Base-by-base conservation (phyloP, 202 grass and related monocot species). In the Schoenoplectus tabernaemontani region DNA sequence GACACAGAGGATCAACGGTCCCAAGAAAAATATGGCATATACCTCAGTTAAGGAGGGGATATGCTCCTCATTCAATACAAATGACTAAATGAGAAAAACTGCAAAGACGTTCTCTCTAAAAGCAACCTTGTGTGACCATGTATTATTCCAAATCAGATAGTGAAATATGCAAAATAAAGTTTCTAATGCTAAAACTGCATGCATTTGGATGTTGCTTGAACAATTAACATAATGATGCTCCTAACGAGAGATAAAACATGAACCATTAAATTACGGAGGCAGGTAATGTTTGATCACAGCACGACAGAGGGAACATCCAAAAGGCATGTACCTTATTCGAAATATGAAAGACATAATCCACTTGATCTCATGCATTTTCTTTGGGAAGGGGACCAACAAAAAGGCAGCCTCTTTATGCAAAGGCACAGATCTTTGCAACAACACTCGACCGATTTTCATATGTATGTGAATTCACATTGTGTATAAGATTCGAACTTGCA, bases 31-130 rank as follows among this genome's bases (percentile, higher is more conserved):
- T 17, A 6, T 8, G 16, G 70, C 28, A 75, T 75, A 75, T 75
- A 33, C 70, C 47, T 33, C 36, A 28, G 34, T 75, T 16, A 19
- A 54, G 26, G 30, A 36, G 0, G 4, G 47, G 26, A 75, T 75
- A 75, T 75, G 34, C 47, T 43, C 20, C 37, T 75, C 26, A 75
- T 51, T 56, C 48, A 75, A 75, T 75, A 54, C 7, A 75, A 32
- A 20, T 75, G 47, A 75, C n/a, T n/a, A n/a, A n/a, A n/a, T n/a
- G 19, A 68, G 12, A 33, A 75, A 32, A 19, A 22, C 46, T 26
- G 20, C 15, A 13, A 19, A 20, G 22, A 46, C 20, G 9, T 47
- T 39, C 34, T 41, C 36, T 50, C 6, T 50, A 46, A 68, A 68
- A 44, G 65, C 39, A 43, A 24, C 9, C 10, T 47, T 71, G 22